Percentiles rank a stretch among this genome's conserved stretches.
These are phyloP conservation scores for Kodamaea hsintzibuensis DNA, from an alignment of 805 yeast genomes.

Conservation along the genomic window DNA sequence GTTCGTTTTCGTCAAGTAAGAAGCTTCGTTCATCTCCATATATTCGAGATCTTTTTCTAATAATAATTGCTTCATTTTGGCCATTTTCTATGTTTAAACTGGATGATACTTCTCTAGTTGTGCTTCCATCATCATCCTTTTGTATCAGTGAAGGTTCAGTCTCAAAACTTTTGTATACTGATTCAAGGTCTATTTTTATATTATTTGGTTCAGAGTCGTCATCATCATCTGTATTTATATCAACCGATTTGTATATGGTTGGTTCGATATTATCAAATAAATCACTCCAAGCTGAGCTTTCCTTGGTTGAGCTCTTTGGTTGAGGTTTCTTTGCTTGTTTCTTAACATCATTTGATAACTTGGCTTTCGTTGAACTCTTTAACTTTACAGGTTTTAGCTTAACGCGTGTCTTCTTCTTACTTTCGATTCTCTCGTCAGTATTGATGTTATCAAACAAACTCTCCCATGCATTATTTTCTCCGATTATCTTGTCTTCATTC, in stretches of 20 bases:
- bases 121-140: neutral
- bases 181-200: neutral
- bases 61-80: neutral
- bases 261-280: slow-evolving; percentile 18
- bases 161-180: neutral
- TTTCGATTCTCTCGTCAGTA: neutral
- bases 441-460: neutral
- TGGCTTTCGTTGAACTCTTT: neutral
- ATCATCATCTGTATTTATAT: neutral
- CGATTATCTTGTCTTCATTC: neutral
- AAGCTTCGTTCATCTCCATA: slow-evolving; percentile 21
- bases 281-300: slow-evolving; percentile 14
- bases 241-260: neutral
- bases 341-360: neutral
- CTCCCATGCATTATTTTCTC: neutral
- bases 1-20: slow-evolving; percentile 11
- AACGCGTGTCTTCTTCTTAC: neutral
- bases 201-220: neutral
- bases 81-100: neutral
- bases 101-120: neutral
- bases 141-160: neutral
- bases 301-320: neutral
- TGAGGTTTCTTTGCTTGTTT: neutral
- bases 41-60: slow-evolving; percentile 4
- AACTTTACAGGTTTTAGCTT: neutral